These are phyloP conservation scores for Ustilago tritici DNA, from an alignment of 1,284 basidiomycete genomes.

Conservation along the genomic window DNA sequence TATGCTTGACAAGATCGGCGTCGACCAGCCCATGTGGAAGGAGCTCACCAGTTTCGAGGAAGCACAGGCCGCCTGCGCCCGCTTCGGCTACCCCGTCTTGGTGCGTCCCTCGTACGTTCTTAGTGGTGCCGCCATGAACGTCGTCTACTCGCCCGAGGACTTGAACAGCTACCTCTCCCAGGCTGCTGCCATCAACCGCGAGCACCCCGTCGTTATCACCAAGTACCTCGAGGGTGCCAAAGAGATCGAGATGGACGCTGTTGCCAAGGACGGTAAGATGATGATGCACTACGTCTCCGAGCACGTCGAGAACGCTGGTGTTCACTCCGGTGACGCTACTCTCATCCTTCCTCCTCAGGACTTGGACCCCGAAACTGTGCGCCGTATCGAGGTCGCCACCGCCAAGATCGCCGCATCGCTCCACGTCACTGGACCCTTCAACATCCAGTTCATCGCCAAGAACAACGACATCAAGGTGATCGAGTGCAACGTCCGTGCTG, in stretches of 20 bases:
- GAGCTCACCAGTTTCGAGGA: conserved; percentile 92
- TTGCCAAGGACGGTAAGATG: conserved; percentile 96
- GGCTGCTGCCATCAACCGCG: conserved; percentile 95
- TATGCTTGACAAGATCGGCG: conserved; percentile 94
- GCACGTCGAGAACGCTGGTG: conserved; percentile 99
- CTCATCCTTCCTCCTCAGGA: conserved; percentile 98
- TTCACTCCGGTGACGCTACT: conserved; percentile 96
- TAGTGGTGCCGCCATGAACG: conserved; percentile 99
- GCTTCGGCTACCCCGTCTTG: conserved; percentile 86
- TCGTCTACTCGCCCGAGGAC: conserved; percentile 92
- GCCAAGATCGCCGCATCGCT: conserved; percentile 93
- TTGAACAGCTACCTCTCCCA: conserved; percentile 90
- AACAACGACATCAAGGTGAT: conserved; percentile 99
- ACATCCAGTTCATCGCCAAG: conserved; percentile 99
- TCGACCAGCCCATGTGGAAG: conserved; percentile 97
- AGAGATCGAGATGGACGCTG: conserved; percentile 99
- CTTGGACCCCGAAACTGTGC: conserved; percentile 93
- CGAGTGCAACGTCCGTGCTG: conserved; percentile 97
- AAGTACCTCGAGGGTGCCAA: conserved; percentile 99
- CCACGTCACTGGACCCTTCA: conserved; percentile 98
- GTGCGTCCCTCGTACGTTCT: conserved; percentile 98
- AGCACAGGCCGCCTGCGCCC: conserved; percentile 74
- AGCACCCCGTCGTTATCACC: conserved; percentile 97
- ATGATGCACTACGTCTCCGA: conserved; percentile 99
- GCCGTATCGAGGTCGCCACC: conserved; percentile 95